These are phyloP conservation scores for Blastobotrys ciferrii DNA, from an alignment of 1,139 yeast genomes.

Conservation along the genomic window DNA sequence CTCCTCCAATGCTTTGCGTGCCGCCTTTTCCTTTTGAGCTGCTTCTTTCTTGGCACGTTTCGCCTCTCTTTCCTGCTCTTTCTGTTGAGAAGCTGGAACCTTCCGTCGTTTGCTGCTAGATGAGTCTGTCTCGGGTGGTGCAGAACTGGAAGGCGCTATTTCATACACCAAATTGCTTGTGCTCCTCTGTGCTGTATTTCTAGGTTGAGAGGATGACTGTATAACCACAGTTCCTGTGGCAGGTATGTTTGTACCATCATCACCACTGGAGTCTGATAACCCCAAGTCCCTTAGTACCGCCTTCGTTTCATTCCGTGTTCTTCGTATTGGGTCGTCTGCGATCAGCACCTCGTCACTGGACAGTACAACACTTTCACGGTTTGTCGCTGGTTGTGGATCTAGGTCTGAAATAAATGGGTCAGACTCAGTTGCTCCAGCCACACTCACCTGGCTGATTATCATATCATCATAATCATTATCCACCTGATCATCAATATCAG, in stretches of 20 bases:
- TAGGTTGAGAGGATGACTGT: not conserved
- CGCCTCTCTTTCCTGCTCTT: slow-evolving; percentile 8
- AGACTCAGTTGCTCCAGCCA: not conserved
- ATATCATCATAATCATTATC: not conserved
- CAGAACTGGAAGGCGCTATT: slow-evolving; percentile 1
- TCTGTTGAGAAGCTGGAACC: not conserved
- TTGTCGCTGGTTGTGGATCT: not conserved
- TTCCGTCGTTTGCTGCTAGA: not conserved
- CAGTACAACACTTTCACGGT: not conserved
- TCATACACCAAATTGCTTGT: not conserved
- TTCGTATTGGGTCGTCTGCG: not conserved
- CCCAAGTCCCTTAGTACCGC: not conserved
- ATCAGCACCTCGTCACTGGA: not conserved
- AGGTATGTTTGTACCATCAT: not conserved
- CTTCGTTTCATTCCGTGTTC: not conserved
- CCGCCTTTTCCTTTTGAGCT: slow-evolving; percentile 11
- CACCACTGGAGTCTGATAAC: not conserved
- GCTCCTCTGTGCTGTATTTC: too few species aligned
- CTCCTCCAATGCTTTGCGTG: slow-evolving; percentile 10
- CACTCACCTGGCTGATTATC: not conserved
- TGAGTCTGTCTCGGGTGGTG: not conserved
- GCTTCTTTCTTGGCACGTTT: not conserved
- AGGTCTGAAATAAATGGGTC: not conserved
- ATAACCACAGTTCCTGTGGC: not conserved
- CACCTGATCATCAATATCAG: slow-evolving; percentile 2